Evolutionary conservation across 192 early-diverging fungal species (phyloP).

Genomic region (Coemansia sp.): DNA sequence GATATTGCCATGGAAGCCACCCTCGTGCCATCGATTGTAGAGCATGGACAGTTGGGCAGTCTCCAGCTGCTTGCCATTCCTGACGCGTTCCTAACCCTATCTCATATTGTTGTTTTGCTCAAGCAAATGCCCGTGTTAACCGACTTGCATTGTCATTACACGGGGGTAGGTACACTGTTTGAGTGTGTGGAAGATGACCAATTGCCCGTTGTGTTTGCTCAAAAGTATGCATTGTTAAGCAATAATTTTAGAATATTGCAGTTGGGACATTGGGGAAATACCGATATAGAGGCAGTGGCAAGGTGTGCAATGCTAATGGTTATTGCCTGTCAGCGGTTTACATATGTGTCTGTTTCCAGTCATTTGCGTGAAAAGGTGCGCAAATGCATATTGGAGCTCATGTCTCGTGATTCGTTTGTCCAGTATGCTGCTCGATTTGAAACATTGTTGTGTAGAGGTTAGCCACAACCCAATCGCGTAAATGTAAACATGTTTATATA

Average conservation of each 20-base stretch:
- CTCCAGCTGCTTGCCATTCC: constrained; percentile 7
- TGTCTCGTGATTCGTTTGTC: background rate
- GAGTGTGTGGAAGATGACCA: background rate
- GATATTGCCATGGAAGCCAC: constrained; percentile 3
- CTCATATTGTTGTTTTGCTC: constrained; percentile 2
- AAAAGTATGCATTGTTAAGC: background rate
- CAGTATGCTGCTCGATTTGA: background rate
- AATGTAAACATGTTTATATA: background rate
- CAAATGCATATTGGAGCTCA: background rate
- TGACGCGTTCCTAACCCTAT: constrained; percentile 2
- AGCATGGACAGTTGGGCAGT: background rate
- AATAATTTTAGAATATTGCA: constrained; percentile 1
- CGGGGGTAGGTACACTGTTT: background rate
- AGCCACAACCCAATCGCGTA: background rate
- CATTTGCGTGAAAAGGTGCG: background rate
- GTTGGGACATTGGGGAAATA: constrained; percentile 3
- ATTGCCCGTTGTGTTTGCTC: background rate
- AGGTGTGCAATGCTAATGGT: constrained; percentile 18
- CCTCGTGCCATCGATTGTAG: background rate
- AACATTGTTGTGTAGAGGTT: background rate
- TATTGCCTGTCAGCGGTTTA: constrained; percentile 19
- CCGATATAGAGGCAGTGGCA: background rate
- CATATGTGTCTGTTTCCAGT: background rate
- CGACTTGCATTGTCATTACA: constrained; percentile 5
- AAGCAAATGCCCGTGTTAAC: background rate